Base-by-base conservation (phyloP, 1,284 basidiomycete species). In the Apiotrichum mycotoxinovorans region DNA sequence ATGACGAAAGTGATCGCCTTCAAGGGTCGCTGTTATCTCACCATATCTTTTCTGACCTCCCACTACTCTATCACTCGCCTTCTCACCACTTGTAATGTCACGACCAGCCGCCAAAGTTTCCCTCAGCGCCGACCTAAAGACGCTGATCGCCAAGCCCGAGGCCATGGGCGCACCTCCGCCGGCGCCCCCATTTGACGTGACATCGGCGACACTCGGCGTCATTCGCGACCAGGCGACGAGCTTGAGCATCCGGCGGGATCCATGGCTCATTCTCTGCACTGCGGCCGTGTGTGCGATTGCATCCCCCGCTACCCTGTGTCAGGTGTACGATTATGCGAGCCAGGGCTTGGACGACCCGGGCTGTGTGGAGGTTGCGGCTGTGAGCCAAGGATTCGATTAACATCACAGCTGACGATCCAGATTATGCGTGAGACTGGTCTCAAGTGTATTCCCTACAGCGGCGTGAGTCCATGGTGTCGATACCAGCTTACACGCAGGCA, bases 231-330 rank as follows among this genome's bases (percentile, higher is more conserved):
- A 14, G 15, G 14, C 11, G n/a, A 20, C 20, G 20, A 15, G 22
- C 8, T 8, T 9, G 4, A 9, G 41, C 20, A 20, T 11, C 17
- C 9, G 25, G 14, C 43, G 30, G 7, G 43, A 44, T 15, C 2
- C 46, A 33, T 48, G 34, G 30, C 46, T 48, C 11, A 14, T 48
- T 1, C 46, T 48, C 7, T 48, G 20, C 33, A 14, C 46, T 4
- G 46, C 46, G n/a, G 34, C 46, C n/a, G 26, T 48, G 5, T 48
- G 46, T 20, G 46, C 46, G 20, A 23, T 35, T 15, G 46, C 46
- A 14, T 48, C 46, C 8, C 46, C 46, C 10, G 46, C 14, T 5
- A 35, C 46, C 0, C 33, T 48, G 22, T 48, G 46, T 33, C 46
- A 48, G 34, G 15, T 48, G 20, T 48, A 48, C 22, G 46, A 48